phyloP scores from a whole-genome alignment of 164 flowering plant species.

The Vitis rupestris region DNA sequence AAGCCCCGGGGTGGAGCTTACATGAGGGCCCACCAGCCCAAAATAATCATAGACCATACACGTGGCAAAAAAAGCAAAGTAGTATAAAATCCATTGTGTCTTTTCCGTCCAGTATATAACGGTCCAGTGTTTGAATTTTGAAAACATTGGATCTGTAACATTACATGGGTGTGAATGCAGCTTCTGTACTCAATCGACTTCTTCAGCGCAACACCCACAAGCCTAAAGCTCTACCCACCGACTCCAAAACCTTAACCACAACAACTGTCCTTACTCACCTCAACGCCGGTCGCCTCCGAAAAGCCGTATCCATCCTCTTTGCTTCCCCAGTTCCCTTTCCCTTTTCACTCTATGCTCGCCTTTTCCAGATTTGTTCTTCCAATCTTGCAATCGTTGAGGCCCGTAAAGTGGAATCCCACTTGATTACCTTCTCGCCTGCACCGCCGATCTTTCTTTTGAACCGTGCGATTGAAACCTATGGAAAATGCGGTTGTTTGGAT shows the following conservation, averaged over 20 bases:
- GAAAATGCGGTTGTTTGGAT: conserved; percentile 46
- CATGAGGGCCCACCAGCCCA: too few relatives aligned
- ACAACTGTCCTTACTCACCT: conserved; percentile 27
- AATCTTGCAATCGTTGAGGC: conserved; percentile 34
- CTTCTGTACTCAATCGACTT: conserved; percentile 31
- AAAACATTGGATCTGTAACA: not conserved
- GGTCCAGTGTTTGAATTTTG: not conserved
- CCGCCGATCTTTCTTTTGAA: conserved; percentile 46
- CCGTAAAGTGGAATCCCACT: conserved; percentile 48
- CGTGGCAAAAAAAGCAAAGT: too few relatives aligned
- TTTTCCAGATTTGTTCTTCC: conserved; percentile 39
- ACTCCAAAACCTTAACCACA: conserved; percentile 17
- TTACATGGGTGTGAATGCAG: conserved; percentile 15
- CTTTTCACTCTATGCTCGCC: conserved; percentile 32
- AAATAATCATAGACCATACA: too few relatives aligned
- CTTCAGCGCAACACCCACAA: conserved; percentile 15
- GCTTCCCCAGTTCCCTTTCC: conserved; percentile 32
- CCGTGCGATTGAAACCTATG: conserved; percentile 53
- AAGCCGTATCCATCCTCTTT: conserved; percentile 45
- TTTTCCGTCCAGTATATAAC: too few relatives aligned
- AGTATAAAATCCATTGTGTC: too few relatives aligned
- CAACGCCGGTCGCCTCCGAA: conserved; percentile 24
- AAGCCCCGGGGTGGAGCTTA: too few relatives aligned
- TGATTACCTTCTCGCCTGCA: conserved; percentile 21
- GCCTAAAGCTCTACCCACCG: conserved; percentile 11